phyloP scores from a whole-genome alignment of 805 yeast genomes.

The Ogataea henricii region DNA sequence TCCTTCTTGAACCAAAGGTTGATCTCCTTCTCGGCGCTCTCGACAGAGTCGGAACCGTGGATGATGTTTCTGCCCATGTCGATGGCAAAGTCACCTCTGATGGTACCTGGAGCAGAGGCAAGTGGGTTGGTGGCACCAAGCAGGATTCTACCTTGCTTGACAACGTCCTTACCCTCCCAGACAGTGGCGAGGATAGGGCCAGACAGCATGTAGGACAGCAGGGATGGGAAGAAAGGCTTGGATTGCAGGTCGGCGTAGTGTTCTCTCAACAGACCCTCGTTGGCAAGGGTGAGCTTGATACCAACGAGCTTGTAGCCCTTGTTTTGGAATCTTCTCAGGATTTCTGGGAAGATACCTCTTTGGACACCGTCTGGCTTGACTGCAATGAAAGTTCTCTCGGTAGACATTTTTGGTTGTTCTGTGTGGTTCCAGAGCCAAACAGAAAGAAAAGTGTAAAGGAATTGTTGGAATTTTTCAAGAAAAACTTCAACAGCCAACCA shows the following conservation, averaged over 20 bases:
- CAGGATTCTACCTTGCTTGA: conserved; percentile 96
- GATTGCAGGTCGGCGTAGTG: conserved; percentile 95
- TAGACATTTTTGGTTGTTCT: conserved; percentile 42
- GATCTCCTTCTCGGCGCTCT: conserved; percentile 94
- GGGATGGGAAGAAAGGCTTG: conserved; percentile 98
- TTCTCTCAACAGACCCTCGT: conserved; percentile 82
- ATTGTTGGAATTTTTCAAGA: background rate
- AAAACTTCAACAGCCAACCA: conserved; percentile 7
- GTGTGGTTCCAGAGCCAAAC: background rate
- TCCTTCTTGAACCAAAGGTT: conserved; percentile 97
- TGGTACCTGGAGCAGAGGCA: conserved; percentile 97
- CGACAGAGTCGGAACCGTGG: conserved; percentile 99
- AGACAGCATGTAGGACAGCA: conserved; percentile 93
- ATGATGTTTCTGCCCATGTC: conserved; percentile 99
- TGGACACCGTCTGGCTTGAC: conserved; percentile 99
- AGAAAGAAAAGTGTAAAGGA: conserved; percentile 1
- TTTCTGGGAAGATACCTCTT: conserved; percentile 92
- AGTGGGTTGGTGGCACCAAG: conserved; percentile 99
- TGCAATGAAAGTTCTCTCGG: conserved; percentile 90
- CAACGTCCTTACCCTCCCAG: conserved; percentile 99
- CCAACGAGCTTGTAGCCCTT: conserved; percentile 98
- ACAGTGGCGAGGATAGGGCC: conserved; percentile 99
- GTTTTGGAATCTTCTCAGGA: conserved; percentile 91
- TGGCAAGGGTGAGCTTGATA: conserved; percentile 86
- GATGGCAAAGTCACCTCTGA: conserved; percentile 98